These are phyloP conservation scores for Pythium sukuiense DNA, from an alignment of 352 stramenopile genomes.

Conservation along the genomic window DNA sequence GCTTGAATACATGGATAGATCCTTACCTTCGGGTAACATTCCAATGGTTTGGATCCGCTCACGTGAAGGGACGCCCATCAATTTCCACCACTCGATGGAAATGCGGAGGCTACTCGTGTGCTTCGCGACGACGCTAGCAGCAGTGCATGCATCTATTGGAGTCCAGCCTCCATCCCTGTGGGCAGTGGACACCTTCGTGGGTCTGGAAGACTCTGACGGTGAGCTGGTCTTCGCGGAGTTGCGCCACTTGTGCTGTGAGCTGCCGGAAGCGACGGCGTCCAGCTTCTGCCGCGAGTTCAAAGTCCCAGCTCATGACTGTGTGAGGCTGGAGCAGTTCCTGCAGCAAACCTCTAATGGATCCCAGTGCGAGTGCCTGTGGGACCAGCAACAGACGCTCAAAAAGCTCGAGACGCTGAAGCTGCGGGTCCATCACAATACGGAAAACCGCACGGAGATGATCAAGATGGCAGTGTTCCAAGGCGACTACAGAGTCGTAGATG, in stretches of 20 bases:
- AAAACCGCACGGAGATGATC: conserved; percentile 13
- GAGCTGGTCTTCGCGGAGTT: conserved; percentile 23
- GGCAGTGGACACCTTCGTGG: conserved; percentile 31
- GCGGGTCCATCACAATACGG: neutral
- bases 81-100: neutral
- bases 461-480: conserved; percentile 19
- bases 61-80: conserved; percentile 7
- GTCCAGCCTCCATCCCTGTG: conserved; percentile 2
- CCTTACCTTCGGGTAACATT: conserved; percentile 15
- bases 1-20: conserved; percentile 17
- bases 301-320: conserved; percentile 19
- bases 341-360: neutral
- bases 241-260: conserved; percentile 27
- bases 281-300: conserved; percentile 33
- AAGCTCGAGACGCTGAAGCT: conserved; percentile 16
- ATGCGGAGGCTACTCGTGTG: neutral
- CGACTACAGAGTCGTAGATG: conserved; percentile 13
- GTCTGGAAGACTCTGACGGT: conserved; percentile 11
- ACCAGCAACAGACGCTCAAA: neutral
- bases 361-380: neutral
- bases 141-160: neutral
- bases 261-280: conserved; percentile 1
- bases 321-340: conserved; percentile 14
- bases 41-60: neutral
- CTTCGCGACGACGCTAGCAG: neutral